Evolutionary conservation across 2,329 filamentous ascomycete genomes (phyloP), one percentile per base, ranked within the genome.

Genomic region (Penicillium rolfsii): DNA sequence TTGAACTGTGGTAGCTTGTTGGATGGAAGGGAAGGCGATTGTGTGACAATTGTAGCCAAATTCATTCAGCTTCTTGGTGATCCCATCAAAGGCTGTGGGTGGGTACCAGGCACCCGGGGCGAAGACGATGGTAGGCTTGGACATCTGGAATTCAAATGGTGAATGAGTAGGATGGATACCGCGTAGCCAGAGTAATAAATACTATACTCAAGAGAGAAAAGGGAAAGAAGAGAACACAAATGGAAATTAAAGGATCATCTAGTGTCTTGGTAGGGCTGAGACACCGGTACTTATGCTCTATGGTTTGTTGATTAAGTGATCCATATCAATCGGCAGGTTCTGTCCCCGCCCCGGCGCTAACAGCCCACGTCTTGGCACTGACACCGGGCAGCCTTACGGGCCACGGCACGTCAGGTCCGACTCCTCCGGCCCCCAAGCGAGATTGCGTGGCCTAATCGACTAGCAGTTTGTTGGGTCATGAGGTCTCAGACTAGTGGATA

Each of bases 71-170:
- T 62, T 59, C 8, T 63, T 56, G 43, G 70, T 68, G 7, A 74
- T 57, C 22, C 70, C 67, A 45, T 67, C 60, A 57, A 74, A 75
- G 4, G 70, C 65, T 1, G 70, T 70, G 30, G 69, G 53, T 7
- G 73, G 71, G 61, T 71, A 74, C 73, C 73, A 75, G 48, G 73
- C 73, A 28, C 73, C 73, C 3, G 73, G 71, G 30, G 65, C 63
- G 57, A 75, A 68, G 60, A 75, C 67, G 5, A 75, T 60, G 33
- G 67, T 69, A 5, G 72, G 71, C 41, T 73, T 73, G 7, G 66
- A 62, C 67, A 70, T 63, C 9, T 33, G 30, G 28, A n/a, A 57
- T 45, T 5, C 7, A 36, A 30, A 43, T 35, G 30, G 11, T 12
- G 2, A 30, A 28, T 30, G n/a, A 19, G 36, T 38, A 8, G 7